Conservation (phyloP, 345 rosid genomes). For the Noccaea caerulescens region DNA sequence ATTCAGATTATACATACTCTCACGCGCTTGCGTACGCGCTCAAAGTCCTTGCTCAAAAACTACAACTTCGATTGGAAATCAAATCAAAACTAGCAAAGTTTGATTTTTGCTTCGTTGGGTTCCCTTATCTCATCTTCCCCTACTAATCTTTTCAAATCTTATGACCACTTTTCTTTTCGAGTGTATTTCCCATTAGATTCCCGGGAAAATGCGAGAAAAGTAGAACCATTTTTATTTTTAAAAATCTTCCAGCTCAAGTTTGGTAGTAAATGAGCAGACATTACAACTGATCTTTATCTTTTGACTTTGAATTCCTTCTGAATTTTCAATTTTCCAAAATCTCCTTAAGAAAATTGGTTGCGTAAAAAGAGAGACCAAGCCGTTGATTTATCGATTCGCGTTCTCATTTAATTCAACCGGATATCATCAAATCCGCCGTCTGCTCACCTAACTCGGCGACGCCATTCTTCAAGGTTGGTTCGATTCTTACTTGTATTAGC, state of each 20-base stretch:
- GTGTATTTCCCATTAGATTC: slow-evolving; percentile 2
- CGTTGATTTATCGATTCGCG: slow-evolving; percentile 15
- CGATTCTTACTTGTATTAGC: background rate
- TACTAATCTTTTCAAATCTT: background rate
- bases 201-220: slow-evolving; percentile 36
- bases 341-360: background rate
- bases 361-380: background rate
- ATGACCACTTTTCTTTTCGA: background rate
- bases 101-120: slow-evolving; percentile 1
- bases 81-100: slow-evolving; percentile 16
- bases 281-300: slow-evolving; percentile 1
- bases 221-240: background rate
- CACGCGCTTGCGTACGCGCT: slow-evolving; percentile 41
- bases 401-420: slow-evolving; percentile 6
- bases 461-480: slow-evolving; percentile 34
- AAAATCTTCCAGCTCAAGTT: slow-evolving; percentile 36
- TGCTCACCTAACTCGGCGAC: slow-evolving; percentile 31
- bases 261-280: slow-evolving; percentile 25
- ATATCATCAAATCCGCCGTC: slow-evolving; percentile 8
- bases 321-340: background rate
- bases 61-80: background rate
- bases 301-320: slow-evolving; percentile 17
- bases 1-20: background rate
- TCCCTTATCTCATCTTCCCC: background rate
- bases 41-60: no score